Percentiles rank a stretch among this genome's conserved stretches.
These are phyloP conservation scores for Diaporthe velutina DNA, from an alignment of 2,329 filamentous ascomycete genomes.

Conservation along the genomic window DNA sequence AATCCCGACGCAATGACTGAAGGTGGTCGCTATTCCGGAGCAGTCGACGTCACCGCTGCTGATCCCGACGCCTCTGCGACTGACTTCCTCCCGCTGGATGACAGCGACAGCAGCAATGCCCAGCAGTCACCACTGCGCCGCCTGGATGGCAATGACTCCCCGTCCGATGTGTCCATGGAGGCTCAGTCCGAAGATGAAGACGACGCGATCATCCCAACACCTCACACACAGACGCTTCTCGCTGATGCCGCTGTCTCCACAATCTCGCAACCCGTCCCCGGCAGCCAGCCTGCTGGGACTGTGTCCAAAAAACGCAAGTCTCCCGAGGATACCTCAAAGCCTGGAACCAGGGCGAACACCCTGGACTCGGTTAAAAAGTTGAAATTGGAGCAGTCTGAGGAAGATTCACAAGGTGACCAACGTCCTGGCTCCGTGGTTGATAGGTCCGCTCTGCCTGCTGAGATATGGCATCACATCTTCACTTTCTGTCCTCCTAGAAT, in stretches of 20 bases:
- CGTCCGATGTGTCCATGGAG: slow-evolving; percentile 53
- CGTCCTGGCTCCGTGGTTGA: slow-evolving; percentile 37
- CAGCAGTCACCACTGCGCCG: slow-evolving; percentile 22
- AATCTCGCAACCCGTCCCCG: slow-evolving; percentile 39
- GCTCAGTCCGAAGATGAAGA: slow-evolving; percentile 49
- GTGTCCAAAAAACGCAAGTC: slow-evolving; percentile 48
- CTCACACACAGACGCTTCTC: slow-evolving; percentile 16
- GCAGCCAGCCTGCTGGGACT: slow-evolving; percentile 40
- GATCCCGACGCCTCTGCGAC: slow-evolving; percentile 34
- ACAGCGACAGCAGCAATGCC: slow-evolving; percentile 38
- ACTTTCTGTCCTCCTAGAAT: slow-evolving; percentile 73
- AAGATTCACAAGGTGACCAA: slow-evolving; percentile 32
- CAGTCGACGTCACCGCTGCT: slow-evolving; percentile 34
- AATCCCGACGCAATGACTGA: slow-evolving; percentile 34
- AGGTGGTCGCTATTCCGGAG: slow-evolving; percentile 5
- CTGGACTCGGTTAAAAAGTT: slow-evolving; percentile 45
- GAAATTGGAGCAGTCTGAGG: slow-evolving; percentile 42
- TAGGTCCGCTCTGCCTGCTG: slow-evolving; percentile 62
- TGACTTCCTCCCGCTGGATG: slow-evolving; percentile 40
- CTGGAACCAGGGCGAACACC: slow-evolving; percentile 2
- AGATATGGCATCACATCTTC: slow-evolving; percentile 80
- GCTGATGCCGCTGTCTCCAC: slow-evolving; percentile 6
- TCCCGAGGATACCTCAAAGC: slow-evolving; percentile 33
- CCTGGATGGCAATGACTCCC: slow-evolving; percentile 44
- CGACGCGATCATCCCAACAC: slow-evolving; percentile 35